Percentiles rank a stretch among this genome's conserved stretches.
Conservation (phyloP, 2,329 filamentous ascomycete genomes). For the Cercospora sp. region DNA sequence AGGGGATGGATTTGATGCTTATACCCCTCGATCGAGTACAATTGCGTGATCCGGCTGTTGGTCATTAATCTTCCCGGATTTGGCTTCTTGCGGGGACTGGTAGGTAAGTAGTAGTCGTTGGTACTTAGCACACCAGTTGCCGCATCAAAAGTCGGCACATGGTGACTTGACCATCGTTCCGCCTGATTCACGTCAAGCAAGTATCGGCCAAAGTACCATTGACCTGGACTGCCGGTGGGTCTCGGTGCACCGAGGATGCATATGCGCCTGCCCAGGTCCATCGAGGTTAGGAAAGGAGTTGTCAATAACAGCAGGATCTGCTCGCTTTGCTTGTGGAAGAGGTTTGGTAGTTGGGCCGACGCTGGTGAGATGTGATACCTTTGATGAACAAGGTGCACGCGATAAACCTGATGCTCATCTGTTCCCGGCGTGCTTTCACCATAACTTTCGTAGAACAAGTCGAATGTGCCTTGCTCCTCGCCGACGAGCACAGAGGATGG, state of each 20-base stretch:
- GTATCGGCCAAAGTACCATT: neutral
- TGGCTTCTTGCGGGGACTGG: neutral
- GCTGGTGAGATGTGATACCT: neutral
- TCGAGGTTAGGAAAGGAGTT: neutral
- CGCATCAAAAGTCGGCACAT: constrained; percentile 1
- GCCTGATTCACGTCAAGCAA: neutral
- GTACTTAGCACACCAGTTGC: neutral
- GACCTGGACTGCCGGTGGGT: neutral
- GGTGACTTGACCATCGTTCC: neutral
- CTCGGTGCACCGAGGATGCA: neutral
- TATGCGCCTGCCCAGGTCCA: neutral
- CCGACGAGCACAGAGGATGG: constrained; percentile 3
- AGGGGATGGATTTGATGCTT: neutral
- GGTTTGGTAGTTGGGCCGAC: neutral
- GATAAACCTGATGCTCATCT: neutral
- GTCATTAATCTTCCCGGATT: neutral
- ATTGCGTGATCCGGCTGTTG: neutral
- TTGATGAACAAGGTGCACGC: neutral
- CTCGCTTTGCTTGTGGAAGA: neutral
- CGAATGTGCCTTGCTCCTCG: neutral
- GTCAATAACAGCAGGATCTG: neutral
- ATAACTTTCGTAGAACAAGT: neutral
- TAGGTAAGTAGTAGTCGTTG: neutral
- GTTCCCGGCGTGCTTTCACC: neutral
- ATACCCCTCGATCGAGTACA: neutral